Base-by-base conservation (phyloP, 73 alveolate genomes). In the Diophrys sp. region DNA sequence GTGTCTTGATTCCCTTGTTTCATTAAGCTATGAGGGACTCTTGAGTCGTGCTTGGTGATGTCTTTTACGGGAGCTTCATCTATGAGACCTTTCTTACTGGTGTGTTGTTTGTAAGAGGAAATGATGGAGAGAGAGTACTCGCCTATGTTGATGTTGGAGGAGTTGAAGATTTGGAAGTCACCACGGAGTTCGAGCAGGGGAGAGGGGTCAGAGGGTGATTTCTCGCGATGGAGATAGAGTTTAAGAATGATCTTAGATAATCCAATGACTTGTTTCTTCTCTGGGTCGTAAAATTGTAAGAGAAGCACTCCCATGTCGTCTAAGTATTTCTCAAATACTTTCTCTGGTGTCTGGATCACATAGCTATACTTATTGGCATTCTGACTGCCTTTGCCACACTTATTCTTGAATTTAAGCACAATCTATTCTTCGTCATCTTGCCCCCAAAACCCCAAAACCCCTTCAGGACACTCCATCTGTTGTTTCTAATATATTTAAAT, bases 251-350 rank as follows among this genome's bases (percentile, higher is more conserved):
- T 82, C 80, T 82, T 82, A 1, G 90, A 82, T 1, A 74, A 72
- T 0, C 90, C 90, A 26, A 82, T 75, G 11, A 77, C 75, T n/a
- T 73, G 70, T 33, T 34, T 74, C 76, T 30, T 74, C 0, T 1
- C 75, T 24, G 90, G 33, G 30, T 82, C 90, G 44, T 30, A 82
- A 56, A 82, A 56, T 33, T 74, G 76, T 0, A 82, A 30, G 33
- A 70, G 56, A 8, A 82, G 80, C 31, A 82, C 90, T 23, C 90
- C 90, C 90, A 82, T 82, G 29, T 82, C 90, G 68, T 82, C 90
- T 0, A 82, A 67, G 53, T 82, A 82, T 31, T 67, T 74, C 55
- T 82, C 90, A 74, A 82, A 82, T 26, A 82, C 77, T 31, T 67
- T 82, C 56, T 82, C 90, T 1, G 90, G 90, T 69, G 84, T 71